These are phyloP conservation scores for Ilyonectria sp. DNA, from an alignment of 2,329 filamentous ascomycete genomes.

Conservation along the genomic window DNA sequence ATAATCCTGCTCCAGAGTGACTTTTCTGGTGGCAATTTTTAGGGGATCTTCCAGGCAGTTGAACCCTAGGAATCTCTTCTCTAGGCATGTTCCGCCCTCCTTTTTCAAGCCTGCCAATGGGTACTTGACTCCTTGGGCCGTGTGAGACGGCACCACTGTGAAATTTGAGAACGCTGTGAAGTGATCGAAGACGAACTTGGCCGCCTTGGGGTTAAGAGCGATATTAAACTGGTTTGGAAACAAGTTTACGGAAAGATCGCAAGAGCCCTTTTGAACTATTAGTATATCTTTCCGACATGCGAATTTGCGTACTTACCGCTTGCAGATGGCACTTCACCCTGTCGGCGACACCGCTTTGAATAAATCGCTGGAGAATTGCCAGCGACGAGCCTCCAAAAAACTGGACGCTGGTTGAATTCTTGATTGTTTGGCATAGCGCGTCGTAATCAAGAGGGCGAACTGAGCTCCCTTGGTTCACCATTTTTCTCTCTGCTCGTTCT, in stretches of 20 bases:
- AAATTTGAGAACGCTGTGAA: constrained; percentile 37
- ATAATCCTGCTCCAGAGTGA: constrained; percentile 38
- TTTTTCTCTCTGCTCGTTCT: constrained; percentile 11
- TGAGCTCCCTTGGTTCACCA: constrained; percentile 15
- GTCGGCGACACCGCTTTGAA: constrained; percentile 34
- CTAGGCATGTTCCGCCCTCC: constrained; percentile 34
- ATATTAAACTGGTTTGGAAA: constrained; percentile 46
- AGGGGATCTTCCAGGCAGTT: constrained; percentile 43
- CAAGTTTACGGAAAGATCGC: constrained; percentile 40
- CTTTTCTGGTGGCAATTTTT: constrained; percentile 36
- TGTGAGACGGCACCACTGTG: constrained; percentile 43
- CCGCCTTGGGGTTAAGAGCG: constrained; percentile 39
- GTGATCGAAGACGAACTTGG: constrained; percentile 34
- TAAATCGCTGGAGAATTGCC: constrained; percentile 38
- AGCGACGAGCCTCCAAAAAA: constrained; percentile 45
- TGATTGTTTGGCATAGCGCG: constrained; percentile 33
- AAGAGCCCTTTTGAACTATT: constrained; percentile 38
- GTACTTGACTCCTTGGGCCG: constrained; percentile 44
- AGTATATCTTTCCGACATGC: constrained; percentile 8
- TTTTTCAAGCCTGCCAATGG: constrained; percentile 31
- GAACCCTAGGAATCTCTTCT: constrained; percentile 42
- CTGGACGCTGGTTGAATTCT: constrained; percentile 33
- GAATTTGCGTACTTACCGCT: constrained; percentile 31
- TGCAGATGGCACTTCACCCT: constrained; percentile 42
- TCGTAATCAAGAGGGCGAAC: constrained; percentile 26